Percentiles rank a stretch among this genome's conserved stretches.
phyloP scores from a whole-genome alignment of 1,139 yeast species.

The Diutina scorzettiae region DNA sequence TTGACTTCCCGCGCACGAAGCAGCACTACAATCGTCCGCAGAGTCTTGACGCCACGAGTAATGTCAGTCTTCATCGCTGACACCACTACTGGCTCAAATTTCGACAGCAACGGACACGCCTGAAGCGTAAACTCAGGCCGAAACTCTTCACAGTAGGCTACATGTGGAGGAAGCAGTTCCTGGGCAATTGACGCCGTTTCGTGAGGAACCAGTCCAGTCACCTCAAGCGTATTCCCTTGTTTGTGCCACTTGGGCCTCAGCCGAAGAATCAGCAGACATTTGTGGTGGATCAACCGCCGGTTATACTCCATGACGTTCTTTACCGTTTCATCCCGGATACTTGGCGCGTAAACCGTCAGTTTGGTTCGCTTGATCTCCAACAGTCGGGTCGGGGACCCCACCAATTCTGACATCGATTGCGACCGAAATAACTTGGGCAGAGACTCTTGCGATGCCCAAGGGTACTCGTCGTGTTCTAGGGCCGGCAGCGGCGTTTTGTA shows the following conservation, averaged over 20 bases:
- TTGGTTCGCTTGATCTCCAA: constrained; percentile 17
- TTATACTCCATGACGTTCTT: constrained; percentile 17
- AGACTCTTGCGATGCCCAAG: constrained; percentile 9
- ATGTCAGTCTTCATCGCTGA: constrained; percentile 47
- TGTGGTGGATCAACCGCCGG: constrained; percentile 14
- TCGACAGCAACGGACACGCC: constrained; percentile 22
- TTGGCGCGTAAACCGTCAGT: constrained; percentile 17
- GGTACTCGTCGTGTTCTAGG: constrained; percentile 8
- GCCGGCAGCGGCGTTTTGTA: constrained; percentile 10
- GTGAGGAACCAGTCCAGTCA: not conserved
- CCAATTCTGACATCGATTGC: constrained; percentile 27
- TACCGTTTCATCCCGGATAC: constrained; percentile 13
- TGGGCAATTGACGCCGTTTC: not conserved
- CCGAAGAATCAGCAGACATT: constrained; percentile 12
- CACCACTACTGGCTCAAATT: constrained; percentile 39
- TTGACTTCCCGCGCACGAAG: constrained; percentile 48
- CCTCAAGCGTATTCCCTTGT: not conserved
- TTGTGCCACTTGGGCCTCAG: not conserved
- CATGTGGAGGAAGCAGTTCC: not conserved
- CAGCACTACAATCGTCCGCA: constrained; percentile 33
- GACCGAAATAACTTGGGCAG: constrained; percentile 20
- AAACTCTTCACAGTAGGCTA: constrained; percentile 6
- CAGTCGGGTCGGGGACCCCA: constrained; percentile 4
- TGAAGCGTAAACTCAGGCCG: constrained; percentile 10
- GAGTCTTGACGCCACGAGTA: constrained; percentile 9